phyloP scores from a whole-genome alignment of 371 early-diverging fungal species.

The Haplosporangium sp. region DNA sequence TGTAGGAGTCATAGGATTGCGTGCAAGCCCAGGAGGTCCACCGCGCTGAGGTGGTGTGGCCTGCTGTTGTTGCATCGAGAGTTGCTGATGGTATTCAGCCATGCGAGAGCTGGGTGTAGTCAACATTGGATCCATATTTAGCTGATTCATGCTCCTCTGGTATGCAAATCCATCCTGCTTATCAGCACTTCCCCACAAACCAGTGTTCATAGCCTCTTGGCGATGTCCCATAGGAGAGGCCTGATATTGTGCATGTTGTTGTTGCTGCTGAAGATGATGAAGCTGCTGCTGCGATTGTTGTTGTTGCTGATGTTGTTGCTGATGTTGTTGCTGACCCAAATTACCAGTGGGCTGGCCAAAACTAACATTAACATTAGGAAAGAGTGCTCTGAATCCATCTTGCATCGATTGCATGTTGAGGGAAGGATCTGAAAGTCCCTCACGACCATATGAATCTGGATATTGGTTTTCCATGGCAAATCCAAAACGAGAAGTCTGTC shows the following conservation, averaged over 20 bases:
- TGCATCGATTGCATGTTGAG: constrained; percentile 60
- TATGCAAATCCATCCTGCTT: constrained; percentile 22
- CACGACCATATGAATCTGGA: constrained; percentile 20
- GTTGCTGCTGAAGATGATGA: constrained; percentile 37
- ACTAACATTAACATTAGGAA: constrained; percentile 80
- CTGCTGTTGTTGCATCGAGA: constrained; percentile 54
- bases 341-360: constrained; percentile 59
- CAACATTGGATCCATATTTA: constrained; percentile 40
- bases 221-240: constrained; percentile 41
- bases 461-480: constrained; percentile 54
- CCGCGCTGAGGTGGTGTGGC: constrained; percentile 31
- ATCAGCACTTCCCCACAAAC: constrained; percentile 31
- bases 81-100: constrained; percentile 57
- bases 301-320: constrained; percentile 41
- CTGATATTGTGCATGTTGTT: constrained; percentile 30
- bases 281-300: constrained; percentile 39
- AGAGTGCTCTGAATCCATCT: constrained; percentile 73
- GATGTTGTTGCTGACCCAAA: constrained; percentile 22
- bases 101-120: constrained; percentile 51
- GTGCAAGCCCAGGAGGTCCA: constrained; percentile 41
- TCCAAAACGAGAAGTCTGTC: constrained; percentile 58
- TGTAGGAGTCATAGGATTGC: constrained; percentile 25
- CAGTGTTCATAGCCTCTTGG: constrained; percentile 14
- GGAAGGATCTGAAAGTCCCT: constrained; percentile 31
- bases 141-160: constrained; percentile 37